Conservation (phyloP, 345 rosid species). For the Rhodomyrtus tomentosa region DNA sequence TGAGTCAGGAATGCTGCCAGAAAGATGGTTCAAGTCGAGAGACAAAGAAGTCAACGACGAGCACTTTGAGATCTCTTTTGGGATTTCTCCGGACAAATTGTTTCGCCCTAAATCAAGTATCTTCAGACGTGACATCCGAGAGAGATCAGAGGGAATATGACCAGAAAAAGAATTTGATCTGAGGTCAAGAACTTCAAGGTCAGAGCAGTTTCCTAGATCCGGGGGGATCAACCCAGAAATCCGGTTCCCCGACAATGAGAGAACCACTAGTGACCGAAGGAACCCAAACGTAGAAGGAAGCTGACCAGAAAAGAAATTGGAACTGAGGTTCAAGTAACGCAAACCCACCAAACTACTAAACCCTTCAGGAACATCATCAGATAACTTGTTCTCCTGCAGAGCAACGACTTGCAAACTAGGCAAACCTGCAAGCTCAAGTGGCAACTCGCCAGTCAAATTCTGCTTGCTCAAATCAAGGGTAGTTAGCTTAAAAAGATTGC, state of each 20-base stretch:
- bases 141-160: constrained; percentile 60
- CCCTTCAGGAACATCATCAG: constrained; percentile 72
- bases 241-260: constrained; percentile 62
- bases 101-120: constrained; percentile 63
- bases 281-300: constrained; percentile 66
- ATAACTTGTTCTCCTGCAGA: constrained; percentile 67
- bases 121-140: constrained; percentile 35
- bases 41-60: constrained; percentile 37
- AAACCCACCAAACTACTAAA: constrained; percentile 76
- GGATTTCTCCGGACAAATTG: constrained; percentile 63
- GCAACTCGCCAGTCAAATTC: constrained; percentile 55
- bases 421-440: constrained; percentile 66
- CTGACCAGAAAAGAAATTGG: constrained; percentile 54
- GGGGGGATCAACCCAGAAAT: constrained; percentile 59
- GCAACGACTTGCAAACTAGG: constrained; percentile 82
- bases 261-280: constrained; percentile 48
- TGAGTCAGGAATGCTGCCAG: constrained; percentile 58
- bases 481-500: constrained; percentile 37
- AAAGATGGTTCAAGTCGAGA: constrained; percentile 51
- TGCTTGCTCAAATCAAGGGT: constrained; percentile 56
- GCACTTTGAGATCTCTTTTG: constrained; percentile 38
- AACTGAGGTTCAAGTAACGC: constrained; percentile 56
- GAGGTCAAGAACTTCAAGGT: constrained; percentile 69
- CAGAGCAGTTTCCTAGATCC: constrained; percentile 79
- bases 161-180: constrained; percentile 51